Percentiles rank a stretch among this genome's conserved stretches.
Evolutionary conservation across 441 rosid species (phyloP).

Genomic region (Brassica balearica): DNA sequence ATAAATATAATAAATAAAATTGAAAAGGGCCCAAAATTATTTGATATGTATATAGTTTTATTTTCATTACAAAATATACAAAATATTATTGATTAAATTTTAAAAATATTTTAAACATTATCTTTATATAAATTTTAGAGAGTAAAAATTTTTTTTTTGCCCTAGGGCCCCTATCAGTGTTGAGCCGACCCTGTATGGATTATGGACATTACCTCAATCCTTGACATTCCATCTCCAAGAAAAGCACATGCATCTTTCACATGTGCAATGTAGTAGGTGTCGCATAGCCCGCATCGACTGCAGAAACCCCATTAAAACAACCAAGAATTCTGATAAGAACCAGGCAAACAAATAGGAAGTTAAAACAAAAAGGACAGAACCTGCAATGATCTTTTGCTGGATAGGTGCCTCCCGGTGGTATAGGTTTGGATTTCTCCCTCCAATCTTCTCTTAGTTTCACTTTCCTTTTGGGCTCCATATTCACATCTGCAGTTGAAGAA

Average conservation of each 20-base stretch:
- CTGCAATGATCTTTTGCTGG: conserved; percentile 99
- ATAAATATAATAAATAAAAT: no score
- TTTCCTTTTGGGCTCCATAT: conserved; percentile 48
- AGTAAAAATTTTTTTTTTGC: no score
- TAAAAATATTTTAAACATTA: no score
- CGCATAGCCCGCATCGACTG: conserved; percentile 93
- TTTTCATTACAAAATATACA: no score
- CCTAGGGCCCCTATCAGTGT: no score
- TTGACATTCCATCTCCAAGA: conserved; percentile 96
- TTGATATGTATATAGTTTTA: no score
- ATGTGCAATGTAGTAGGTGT: conserved; percentile 92
- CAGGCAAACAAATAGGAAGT: not conserved
- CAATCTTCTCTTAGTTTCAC: conserved; percentile 80
- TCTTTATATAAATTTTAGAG: no score
- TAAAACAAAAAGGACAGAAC: conserved; percentile 41
- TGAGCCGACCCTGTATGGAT: no score
- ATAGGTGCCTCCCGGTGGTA: conserved; percentile 86
- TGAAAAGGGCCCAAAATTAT: no score
- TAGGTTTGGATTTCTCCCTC: conserved; percentile 85
- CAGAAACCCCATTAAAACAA: not conserved
- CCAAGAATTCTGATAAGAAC: conserved; percentile 10
- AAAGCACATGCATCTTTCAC: conserved; percentile 95
- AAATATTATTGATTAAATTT: no score
- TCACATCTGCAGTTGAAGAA: conserved; percentile 40
- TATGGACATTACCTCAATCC: conserved; percentile 67